Evolutionary conservation across 805 yeast genomes (phyloP).

Genomic region (Hanseniaspora taiwanica): DNA sequence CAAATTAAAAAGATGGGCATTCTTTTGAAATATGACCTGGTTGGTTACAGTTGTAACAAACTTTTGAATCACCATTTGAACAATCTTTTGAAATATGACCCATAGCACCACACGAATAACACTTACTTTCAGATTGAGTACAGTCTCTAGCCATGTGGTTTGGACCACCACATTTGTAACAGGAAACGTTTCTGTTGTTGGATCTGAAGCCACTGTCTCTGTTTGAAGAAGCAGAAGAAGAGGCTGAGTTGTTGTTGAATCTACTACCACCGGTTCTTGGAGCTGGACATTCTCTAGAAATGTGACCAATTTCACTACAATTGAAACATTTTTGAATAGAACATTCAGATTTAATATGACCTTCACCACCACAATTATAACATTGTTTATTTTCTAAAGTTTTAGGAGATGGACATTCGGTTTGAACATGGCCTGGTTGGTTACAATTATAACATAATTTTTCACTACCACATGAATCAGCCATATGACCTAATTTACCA

Average conservation of each 20-base stretch:
- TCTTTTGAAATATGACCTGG: slow-evolving; percentile 82
- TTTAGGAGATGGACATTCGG: slow-evolving; percentile 80
- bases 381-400: slow-evolving; percentile 79
- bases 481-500: slow-evolving; percentile 85
- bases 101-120: slow-evolving; percentile 83
- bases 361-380: slow-evolving; percentile 84
- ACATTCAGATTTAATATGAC: slow-evolving; percentile 83
- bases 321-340: slow-evolving; percentile 63
- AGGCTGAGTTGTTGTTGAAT: too few species aligned
- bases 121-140: slow-evolving; percentile 59
- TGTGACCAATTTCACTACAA: slow-evolving; percentile 69
- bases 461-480: slow-evolving; percentile 79
- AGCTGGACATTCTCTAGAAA: slow-evolving; percentile 62
- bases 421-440: slow-evolving; percentile 78
- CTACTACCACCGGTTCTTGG: slow-evolving; percentile 23
- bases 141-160: slow-evolving; percentile 91
- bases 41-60: slow-evolving; percentile 35
- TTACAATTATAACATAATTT: slow-evolving; percentile 89
- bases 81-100: slow-evolving; percentile 89
- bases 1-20: slow-evolving; percentile 29
- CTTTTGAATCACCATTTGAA: slow-evolving; percentile 27
- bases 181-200: slow-evolving; percentile 23
- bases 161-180: slow-evolving; percentile 82
- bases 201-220: slow-evolving; percentile 12
- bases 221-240: slow-evolving; percentile 11